Conservation (phyloP, 805 yeast species). For the Kodamaea sagamina region DNA sequence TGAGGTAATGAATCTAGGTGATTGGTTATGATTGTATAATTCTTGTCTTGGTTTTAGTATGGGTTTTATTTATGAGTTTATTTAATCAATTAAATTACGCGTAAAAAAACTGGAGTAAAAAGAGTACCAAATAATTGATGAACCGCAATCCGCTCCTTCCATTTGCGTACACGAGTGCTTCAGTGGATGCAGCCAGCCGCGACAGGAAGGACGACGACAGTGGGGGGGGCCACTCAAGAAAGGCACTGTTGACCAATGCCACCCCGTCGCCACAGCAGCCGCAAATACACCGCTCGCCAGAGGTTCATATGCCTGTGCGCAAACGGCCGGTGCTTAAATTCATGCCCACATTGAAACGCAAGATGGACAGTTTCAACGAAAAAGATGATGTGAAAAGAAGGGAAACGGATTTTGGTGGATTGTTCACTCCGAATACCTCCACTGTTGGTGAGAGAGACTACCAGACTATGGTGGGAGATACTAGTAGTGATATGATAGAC, state of each 20-base stretch:
- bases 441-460: slow-evolving; percentile 4
- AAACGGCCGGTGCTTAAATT: slow-evolving; percentile 23
- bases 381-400: slow-evolving; percentile 41
- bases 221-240: slow-evolving; percentile 46
- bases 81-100: too few species aligned
- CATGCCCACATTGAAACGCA: slow-evolving; percentile 40
- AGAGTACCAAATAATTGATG: neutral
- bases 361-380: slow-evolving; percentile 45
- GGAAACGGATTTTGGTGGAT: slow-evolving; percentile 24
- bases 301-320: slow-evolving; percentile 3
- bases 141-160: slow-evolving; percentile 48
- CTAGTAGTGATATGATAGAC: slow-evolving; percentile 9
- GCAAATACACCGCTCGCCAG: slow-evolving; percentile 4
- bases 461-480: slow-evolving; percentile 9
- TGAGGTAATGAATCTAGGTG: too few species aligned
- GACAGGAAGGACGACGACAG: slow-evolving; percentile 46
- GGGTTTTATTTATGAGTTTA: too few species aligned
- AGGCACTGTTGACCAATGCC: slow-evolving; percentile 9
- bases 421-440: neutral
- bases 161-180: slow-evolving; percentile 45
- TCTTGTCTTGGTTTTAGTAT: too few species aligned
- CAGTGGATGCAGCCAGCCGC: slow-evolving; percentile 26
- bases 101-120: too few species aligned
- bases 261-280: slow-evolving; percentile 5
- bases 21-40: too few species aligned